Percentiles rank a stretch among this genome's conserved stretches.
These are phyloP conservation scores for Trametes hirsuta DNA, from an alignment of 1,284 basidiomycete species.

Conservation along the genomic window DNA sequence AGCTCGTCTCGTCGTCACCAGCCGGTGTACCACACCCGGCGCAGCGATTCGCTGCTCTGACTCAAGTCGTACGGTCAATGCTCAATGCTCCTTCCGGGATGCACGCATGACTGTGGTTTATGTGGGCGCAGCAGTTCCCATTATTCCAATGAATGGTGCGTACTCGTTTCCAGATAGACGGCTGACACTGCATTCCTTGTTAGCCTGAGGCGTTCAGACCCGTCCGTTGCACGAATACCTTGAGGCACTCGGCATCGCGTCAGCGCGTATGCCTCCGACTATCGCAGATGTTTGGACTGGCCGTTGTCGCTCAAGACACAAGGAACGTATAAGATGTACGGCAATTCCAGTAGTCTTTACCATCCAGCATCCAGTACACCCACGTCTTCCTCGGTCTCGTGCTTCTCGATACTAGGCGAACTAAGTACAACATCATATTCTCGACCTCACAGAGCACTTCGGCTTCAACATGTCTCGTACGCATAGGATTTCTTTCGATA, in stretches of 20 bases:
- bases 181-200: conserved; percentile 12
- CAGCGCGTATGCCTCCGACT: conserved; percentile 16
- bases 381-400: no score
- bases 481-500: no score
- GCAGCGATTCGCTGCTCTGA: conserved; percentile 17
- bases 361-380: neutral
- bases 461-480: no score
- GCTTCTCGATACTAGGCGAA: neutral
- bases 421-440: neutral
- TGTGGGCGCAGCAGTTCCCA: conserved; percentile 18
- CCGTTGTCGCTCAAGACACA: conserved; percentile 9
- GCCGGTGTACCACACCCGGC: conserved; percentile 15
- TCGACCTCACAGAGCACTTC: no score
- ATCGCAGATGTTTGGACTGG: conserved; percentile 15
- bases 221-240: neutral
- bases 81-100: neutral
- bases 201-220: neutral
- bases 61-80: conserved; percentile 17
- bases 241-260: conserved; percentile 11
- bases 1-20: conserved; percentile 15
- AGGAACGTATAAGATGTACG: conserved; percentile 4
- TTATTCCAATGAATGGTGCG: conserved; percentile 21
- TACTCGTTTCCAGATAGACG: conserved; percentile 19
- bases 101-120: conserved; percentile 15
- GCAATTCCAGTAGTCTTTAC: neutral